Base-by-base conservation (phyloP, 352 stramenopile species). In the Phytophthora multivora region DNA sequence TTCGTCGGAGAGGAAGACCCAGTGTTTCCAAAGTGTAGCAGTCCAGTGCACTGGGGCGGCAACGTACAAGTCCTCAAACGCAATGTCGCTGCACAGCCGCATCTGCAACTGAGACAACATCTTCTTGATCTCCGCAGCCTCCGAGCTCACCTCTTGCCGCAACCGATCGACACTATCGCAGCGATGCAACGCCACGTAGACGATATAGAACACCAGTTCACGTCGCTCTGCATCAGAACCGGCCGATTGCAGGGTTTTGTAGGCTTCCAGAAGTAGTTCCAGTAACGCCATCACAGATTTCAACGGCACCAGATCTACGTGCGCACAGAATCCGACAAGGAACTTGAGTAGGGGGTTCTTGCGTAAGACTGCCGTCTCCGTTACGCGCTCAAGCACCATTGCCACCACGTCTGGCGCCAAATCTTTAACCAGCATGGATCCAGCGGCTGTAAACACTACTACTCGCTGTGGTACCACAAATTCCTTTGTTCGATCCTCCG, bases 21-120 rank as follows among this genome's bases (percentile, higher is more conserved):
- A 90, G 8, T 73, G 43, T 28, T 77, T 74, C 81, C 77, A 89
- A 11, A 89, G 40, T 1, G 69, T 23, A 13, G 60, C 63, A 61
- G 80, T 88, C 75, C 77, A 91, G 25, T 80, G 58, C n/a, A 83
- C 42, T n/a, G 81, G 81, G 35, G 67, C 63, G 45, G 52, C 67
- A n/a, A 63, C 39, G 41, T 79, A 80, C 12, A 85, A 77, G 15
- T 86, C 75, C 8, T 78, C 52, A n/a, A 70, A 69, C 1, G 46
- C 46, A 19, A 88, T 63, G 8, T 73, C 59, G 51, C 66, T 63
- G 26, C 77, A 76, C 21, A 74, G 40, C 7, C 56, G 55, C 38
- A 79, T 63, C 19, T 83, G 75, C 33, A 78, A 77, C n/a, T 69
- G 38, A 26, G 62, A 33, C 18, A 80, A 21, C 15, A 26, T 16